A percentile compares a stretch with the other conserved stretches of the same genome.
phyloP scores from a whole-genome alignment of 1,284 basidiomycete genomes.

The Austroboletus olivaceoglutinosus region DNA sequence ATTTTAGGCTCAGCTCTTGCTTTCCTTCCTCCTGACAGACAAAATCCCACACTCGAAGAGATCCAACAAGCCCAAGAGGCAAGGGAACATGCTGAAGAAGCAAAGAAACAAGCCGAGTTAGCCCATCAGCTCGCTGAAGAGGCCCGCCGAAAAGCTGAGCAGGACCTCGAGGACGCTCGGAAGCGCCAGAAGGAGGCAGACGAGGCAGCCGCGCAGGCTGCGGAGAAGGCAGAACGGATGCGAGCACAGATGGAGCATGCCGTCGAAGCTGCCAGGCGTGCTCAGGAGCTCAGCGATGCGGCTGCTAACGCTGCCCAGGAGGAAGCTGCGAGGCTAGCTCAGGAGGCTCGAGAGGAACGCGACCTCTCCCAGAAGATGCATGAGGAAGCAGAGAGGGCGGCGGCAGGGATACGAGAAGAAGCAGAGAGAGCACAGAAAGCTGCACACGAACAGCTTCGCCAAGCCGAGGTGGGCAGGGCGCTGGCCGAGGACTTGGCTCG shows the following conservation, averaged over 20 bases:
- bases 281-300: conserved; percentile 1
- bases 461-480: no score
- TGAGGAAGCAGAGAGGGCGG: conserved; percentile 17
- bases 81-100: conserved; percentile 13
- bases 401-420: conserved; percentile 10
- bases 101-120: conserved; percentile 5
- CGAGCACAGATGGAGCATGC: conserved; percentile 8
- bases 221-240: conserved; percentile 8
- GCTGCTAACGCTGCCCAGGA: conserved; percentile 11
- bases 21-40: conserved; percentile 1
- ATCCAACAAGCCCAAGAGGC: conserved; percentile 23
- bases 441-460: conserved; percentile 15
- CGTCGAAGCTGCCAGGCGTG: background rate
- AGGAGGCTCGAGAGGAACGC: conserved; percentile 13
- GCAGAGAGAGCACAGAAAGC: conserved; percentile 9
- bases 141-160: background rate
- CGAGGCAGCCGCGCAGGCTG: conserved; percentile 3
- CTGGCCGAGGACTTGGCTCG: conserved; percentile 12
- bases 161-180: conserved; percentile 5
- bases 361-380: conserved; percentile 9
- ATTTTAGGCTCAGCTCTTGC: background rate
- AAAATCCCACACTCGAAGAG: conserved; percentile 17
- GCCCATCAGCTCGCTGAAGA: background rate
- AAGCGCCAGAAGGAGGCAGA: conserved; percentile 15
- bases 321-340: conserved; percentile 12